A percentile compares a stretch with the other conserved stretches of the same genome.
phyloP scores from a whole-genome alignment of 2,329 filamentous ascomycete species.

The Allantophomopsis cytisporea region DNA sequence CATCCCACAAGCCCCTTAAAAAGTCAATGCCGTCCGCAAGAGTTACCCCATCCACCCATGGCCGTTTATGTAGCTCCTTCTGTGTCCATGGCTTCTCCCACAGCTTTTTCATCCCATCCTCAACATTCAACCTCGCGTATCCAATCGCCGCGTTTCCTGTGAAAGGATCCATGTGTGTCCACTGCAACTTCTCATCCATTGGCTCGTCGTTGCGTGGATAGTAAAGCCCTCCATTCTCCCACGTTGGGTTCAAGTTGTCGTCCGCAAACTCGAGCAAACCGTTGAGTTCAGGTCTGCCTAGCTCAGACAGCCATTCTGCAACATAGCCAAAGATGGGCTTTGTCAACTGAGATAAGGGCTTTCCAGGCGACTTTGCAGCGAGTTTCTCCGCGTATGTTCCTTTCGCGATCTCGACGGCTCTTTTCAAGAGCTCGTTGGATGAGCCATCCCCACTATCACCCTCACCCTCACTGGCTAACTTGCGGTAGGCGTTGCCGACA shows the following conservation, averaged over 20 bases:
- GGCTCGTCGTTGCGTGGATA: constrained; percentile 16
- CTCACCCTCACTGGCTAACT: constrained; percentile 3
- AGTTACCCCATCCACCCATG: neutral
- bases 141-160: constrained; percentile 21
- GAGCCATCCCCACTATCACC: constrained; percentile 5
- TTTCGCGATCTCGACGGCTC: neutral
- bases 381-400: too few species aligned
- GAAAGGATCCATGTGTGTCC: constrained; percentile 20
- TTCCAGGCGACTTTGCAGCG: neutral
- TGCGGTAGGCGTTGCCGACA: constrained; percentile 13
- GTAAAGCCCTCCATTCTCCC: constrained; percentile 21
- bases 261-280: constrained; percentile 17
- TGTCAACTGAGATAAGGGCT: neutral
- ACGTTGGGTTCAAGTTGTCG: constrained; percentile 12
- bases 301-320: constrained; percentile 20
- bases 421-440: neutral
- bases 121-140: constrained; percentile 22
- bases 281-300: constrained; percentile 11
- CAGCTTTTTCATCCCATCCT: constrained; percentile 21
- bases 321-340: constrained; percentile 16
- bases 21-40: constrained; percentile 2
- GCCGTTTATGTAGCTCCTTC: constrained; percentile 2
- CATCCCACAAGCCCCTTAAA: constrained; percentile 1
- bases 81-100: constrained; percentile 19
- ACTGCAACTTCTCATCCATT: constrained; percentile 11